Conservation (phyloP, 352 stramenopile species). For the Phytophthora megakarya region DNA sequence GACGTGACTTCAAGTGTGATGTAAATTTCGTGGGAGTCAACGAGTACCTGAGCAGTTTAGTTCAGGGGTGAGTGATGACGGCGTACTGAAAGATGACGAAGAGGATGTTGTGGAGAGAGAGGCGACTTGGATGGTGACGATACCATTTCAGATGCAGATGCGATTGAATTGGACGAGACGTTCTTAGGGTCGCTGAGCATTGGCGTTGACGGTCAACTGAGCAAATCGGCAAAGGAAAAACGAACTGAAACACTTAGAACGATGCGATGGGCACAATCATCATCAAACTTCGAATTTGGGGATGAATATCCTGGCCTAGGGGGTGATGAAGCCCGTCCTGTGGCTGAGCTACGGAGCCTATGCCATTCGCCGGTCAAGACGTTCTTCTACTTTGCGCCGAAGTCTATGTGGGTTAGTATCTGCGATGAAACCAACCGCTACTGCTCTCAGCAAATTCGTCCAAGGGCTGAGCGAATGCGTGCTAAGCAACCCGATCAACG, state of each 20-base stretch:
- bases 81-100: background rate
- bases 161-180: background rate
- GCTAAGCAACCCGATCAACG: background rate
- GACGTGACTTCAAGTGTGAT: background rate
- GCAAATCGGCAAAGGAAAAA: background rate
- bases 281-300: background rate
- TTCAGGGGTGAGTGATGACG: background rate
- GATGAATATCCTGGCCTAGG: background rate
- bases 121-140: background rate
- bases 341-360: background rate
- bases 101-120: too few relatives aligned
- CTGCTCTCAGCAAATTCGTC: constrained; percentile 4
- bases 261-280: background rate
- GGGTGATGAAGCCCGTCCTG: background rate
- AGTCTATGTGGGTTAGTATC: constrained; percentile 24
- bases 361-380: background rate
- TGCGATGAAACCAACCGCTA: constrained; percentile 29
- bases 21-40: background rate
- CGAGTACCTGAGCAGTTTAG: background rate
- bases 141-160: background rate
- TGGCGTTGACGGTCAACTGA: background rate
- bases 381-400: constrained; percentile 35
- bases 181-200: background rate
- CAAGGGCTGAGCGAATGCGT: background rate
- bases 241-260: background rate